Base-by-base conservation (phyloP, 441 rosid genomes). In the Theobroma grandiflorum region DNA sequence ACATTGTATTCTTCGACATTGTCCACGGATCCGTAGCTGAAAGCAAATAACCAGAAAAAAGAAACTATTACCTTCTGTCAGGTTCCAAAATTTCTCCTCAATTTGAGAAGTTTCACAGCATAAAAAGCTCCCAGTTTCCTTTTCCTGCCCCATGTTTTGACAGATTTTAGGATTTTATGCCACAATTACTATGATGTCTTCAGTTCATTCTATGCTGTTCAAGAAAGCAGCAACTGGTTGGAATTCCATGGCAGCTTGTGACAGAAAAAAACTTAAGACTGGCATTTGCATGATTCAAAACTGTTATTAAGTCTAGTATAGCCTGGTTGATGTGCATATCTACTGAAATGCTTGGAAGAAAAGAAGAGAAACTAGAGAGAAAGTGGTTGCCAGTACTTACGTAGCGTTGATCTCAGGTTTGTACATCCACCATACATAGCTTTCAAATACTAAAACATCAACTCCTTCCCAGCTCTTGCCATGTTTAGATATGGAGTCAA, bases 361-460 rank as follows among this genome's bases (percentile, higher is more conserved):
- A n/a, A 20, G 4, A 20, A 20, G 4, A 57, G 62, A 20, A 57
- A 57, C 62, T 2, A 7, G 62, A 7, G 33, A n/a, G 31, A 18
- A 57, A 22, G 26, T 8, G 3, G 49, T 12, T 22, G 38, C 18
- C 8, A 50, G 20, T 57, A 74, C 94, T 86, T 86, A 93, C 97
- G 97, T 91, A 6, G 94, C 99, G 75, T 96, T 96, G 82, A 96
- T 92, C 55, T 79, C 78, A 58, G 98, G 98, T 64, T 85, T 89
- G 88, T 92, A 80, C 98, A 94, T 93, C 99, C 99, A 96, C 99
- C 98, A 96, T 0, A 93, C 92, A 35, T 96, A 95, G 87, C 98
- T 93, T 83, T 96, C 96, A 53, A 95, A 96, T 61, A 96, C 89
- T 45, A 96, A 81, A 33, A 93, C 37, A 80, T 95, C 95, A 7